Conservation (phyloP, 805 yeast species). For the Suhomyces canberraensis region DNA sequence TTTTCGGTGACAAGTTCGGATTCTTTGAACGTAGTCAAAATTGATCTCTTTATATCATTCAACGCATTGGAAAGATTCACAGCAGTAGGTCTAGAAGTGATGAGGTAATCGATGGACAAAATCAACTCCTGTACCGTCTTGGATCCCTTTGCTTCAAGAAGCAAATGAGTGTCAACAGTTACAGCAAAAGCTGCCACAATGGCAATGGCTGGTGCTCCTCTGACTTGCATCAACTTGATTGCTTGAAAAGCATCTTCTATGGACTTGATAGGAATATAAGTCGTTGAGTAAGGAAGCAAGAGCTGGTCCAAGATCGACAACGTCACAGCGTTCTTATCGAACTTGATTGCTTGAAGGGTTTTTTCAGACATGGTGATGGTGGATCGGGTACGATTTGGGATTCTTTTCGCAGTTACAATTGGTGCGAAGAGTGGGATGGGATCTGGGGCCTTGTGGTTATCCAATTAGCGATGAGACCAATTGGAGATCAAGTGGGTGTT, state of each 20-base stretch:
- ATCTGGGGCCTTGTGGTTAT: too few species aligned
- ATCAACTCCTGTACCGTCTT: constrained; percentile 34
- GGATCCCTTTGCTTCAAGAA: constrained; percentile 15
- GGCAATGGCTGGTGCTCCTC: constrained; percentile 99
- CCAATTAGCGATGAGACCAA: too few species aligned
- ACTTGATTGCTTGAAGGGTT: constrained; percentile 62
- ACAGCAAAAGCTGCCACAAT: constrained; percentile 87
- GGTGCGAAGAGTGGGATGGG: too few species aligned
- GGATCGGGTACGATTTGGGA: too few species aligned
- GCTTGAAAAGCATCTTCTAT: constrained; percentile 78
- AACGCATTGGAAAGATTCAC: constrained; percentile 84
- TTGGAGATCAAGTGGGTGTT: too few species aligned
- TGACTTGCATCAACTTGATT: constrained; percentile 87
- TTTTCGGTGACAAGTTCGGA: constrained; percentile 20
- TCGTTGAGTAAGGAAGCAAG: constrained; percentile 73
- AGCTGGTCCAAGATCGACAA: constrained; percentile 78
- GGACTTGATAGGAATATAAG: constrained; percentile 57
- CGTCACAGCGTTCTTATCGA: constrained; percentile 42
- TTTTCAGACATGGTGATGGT: not conserved
- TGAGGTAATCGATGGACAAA: constrained; percentile 58
- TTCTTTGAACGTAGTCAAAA: constrained; percentile 13
- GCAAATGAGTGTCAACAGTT: constrained; percentile 59
- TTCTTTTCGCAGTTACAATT: too few species aligned
- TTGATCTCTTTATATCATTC: constrained; percentile 41
- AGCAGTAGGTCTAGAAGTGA: constrained; percentile 90